phyloP scores from a whole-genome alignment of 495 filamentous ascomycete genomes.

The Cladorrhinum samala region DNA sequence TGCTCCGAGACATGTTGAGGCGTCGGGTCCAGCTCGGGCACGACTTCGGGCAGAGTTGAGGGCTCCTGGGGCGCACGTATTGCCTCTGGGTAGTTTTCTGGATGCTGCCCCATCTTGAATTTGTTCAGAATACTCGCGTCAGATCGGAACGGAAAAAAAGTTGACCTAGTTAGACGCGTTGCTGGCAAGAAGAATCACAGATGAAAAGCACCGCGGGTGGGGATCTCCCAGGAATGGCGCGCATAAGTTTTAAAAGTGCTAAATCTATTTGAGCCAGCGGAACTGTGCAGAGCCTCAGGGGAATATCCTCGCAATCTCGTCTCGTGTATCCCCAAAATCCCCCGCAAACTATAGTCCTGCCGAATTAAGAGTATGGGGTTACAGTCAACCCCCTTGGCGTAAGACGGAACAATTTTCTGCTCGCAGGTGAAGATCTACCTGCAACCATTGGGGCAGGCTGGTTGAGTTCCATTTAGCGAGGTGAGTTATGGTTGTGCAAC shows the following conservation, averaged over 20 bases:
- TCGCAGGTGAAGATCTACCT: background rate
- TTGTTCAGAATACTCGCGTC: too few relatives aligned
- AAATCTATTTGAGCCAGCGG: too few relatives aligned
- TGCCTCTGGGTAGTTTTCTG: slow-evolving; percentile 24
- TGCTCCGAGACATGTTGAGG: slow-evolving; percentile 9
- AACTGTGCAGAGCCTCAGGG: too few relatives aligned
- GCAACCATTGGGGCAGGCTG: background rate
- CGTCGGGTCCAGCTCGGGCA: slow-evolving; percentile 5
- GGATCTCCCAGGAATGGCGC: too few relatives aligned
- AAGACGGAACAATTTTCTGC: slow-evolving; percentile 15
- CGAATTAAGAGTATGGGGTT: background rate
- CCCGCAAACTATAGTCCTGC: background rate
- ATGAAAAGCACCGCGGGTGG: too few relatives aligned
- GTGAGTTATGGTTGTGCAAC: too few relatives aligned
- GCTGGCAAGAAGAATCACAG: too few relatives aligned
- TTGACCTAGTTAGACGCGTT: too few relatives aligned
- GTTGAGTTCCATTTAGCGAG: too few relatives aligned
- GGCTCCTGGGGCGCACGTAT: background rate
- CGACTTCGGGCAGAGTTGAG: slow-evolving; percentile 13
- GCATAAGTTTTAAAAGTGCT: too few relatives aligned
- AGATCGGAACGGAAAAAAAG: too few relatives aligned
- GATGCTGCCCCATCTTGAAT: slow-evolving; percentile 15
- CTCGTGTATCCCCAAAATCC: background rate
- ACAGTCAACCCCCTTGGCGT: slow-evolving; percentile 8
- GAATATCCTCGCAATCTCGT: too few relatives aligned